Evolutionary conservation across 495 filamentous ascomycete species (phyloP), one percentile per base, ranked within the genome.

Genomic region (Aspergillus leporis): DNA sequence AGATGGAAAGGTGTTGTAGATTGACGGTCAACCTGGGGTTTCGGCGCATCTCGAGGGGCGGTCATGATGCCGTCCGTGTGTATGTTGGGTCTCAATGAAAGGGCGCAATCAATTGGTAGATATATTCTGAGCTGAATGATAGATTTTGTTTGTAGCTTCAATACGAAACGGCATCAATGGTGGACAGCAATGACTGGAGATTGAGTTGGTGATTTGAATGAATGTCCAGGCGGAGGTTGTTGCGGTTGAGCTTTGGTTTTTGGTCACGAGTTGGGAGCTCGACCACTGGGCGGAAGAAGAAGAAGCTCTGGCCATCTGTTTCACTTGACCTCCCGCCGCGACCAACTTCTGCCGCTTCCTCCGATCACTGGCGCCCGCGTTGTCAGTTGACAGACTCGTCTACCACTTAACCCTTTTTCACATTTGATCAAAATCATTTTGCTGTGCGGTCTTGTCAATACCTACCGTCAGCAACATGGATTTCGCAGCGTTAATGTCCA

Each of bases 401-500:
- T 23, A 47, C 25, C 25, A 28, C 25, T 28, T 28, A 28, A 28
- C 25, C 25, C 25, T n/a, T 30, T 32, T 43, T 16, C 36, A 22
- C 34, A 25, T 41, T 43, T 4, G 2, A 36, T 2, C 10, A 10
- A 41, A 14, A 54, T 21, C 10, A 0, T 30, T 46, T 43, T 25
- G 14, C 21, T 45, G 31, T 18, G 34, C 25, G 18, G 25, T 40
- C 32, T 19, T 30, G 23, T 2, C 4, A 0, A 28, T 4, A 6
- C 25, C 34, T 10, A 12, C 23, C 14, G 47, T 21, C 21, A 58
- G 68, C 67, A 77, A 25, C 67, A 98, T 98, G 94, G 92, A 98
- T 73, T 97, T 98, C 81, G 91, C 90, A 49, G 81, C 90, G 10
- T 79, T 98, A 41, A 93, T 98, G 90, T 85, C 89, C 65, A 85